Conservation (phyloP, 768 basidiomycete species). For the Leccinellum albellum region DNA sequence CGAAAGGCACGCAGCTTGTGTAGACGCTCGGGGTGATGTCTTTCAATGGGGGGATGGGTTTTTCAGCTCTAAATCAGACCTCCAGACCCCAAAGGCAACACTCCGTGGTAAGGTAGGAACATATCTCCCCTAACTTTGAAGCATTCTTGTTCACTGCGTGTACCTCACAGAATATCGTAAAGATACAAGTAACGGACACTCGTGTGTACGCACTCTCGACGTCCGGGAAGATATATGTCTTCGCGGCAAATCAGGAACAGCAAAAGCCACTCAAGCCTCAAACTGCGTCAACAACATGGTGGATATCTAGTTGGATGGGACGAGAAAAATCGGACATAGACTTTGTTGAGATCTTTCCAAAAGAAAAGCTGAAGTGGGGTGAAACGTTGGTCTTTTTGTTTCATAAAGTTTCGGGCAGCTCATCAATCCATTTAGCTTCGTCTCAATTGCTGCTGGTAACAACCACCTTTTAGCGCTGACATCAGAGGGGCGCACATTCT, state of each 20-base stretch:
- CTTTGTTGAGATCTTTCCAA: conserved; percentile 59
- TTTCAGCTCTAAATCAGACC: conserved; percentile 34
- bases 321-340: conserved; percentile 46
- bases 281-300: conserved; percentile 52
- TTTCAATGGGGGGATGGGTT: conserved; percentile 81
- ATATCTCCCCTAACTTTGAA: background rate
- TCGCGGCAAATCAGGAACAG: conserved; percentile 49
- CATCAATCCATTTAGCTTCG: conserved; percentile 46
- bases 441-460: conserved; percentile 67
- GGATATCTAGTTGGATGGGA: conserved; percentile 59
- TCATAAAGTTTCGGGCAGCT: conserved; percentile 1
- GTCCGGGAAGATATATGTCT: conserved; percentile 69
- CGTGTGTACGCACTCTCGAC: conserved; percentile 76
- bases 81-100: conserved; percentile 45
- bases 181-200: conserved; percentile 55
- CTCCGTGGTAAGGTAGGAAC: conserved; percentile 59
- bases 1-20: conserved; percentile 63
- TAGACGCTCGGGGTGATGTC: conserved; percentile 76
- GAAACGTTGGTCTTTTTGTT: conserved; percentile 54
- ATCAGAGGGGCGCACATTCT: conserved; percentile 70
- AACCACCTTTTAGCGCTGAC: conserved; percentile 73
- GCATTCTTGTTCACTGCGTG: background rate
- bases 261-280: conserved; percentile 42
- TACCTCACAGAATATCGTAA: conserved; percentile 57
- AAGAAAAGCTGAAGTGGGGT: conserved; percentile 51